These are phyloP conservation scores for Coccomyxa subellipsoidea DNA, from an alignment of 163 green algal genomes.

Conservation along the genomic window DNA sequence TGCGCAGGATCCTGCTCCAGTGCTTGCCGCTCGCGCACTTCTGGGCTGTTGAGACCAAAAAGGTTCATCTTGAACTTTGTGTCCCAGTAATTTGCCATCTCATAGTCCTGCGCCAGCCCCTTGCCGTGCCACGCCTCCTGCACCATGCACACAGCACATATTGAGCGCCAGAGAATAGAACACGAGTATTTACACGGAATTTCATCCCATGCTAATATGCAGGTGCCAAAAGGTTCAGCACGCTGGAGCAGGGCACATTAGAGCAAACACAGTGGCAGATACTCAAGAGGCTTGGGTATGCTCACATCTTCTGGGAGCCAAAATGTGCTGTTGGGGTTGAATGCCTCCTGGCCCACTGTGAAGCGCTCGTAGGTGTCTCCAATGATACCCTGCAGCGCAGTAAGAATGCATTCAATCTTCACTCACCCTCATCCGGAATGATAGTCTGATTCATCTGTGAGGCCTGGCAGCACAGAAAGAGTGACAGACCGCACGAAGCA, in stretches of 20 bases:
- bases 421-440: background rate
- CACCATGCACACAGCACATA: background rate
- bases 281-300: too few relatives aligned
- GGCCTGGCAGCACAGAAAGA: too few relatives aligned
- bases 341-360: slow-evolving; percentile 4
- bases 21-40: background rate
- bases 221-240: too few relatives aligned
- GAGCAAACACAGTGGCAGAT: too few relatives aligned
- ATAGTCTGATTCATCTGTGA: too few relatives aligned
- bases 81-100: slow-evolving; percentile 8
- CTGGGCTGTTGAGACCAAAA: background rate
- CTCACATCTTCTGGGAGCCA: background rate
- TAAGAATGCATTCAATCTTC: background rate
- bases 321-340: slow-evolving; percentile 9
- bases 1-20: background rate
- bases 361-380: slow-evolving; percentile 2
- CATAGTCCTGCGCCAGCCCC: background rate
- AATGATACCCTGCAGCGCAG: background rate
- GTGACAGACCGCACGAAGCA: background rate
- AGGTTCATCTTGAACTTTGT: slow-evolving; percentile 2
- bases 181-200: too few relatives aligned
- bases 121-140: background rate
- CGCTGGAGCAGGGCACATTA: too few relatives aligned
- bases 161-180: too few relatives aligned
- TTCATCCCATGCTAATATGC: too few relatives aligned